Evolutionary conservation across 768 basidiomycete species (phyloP).

Genomic region (Flagelloscypha sp.): DNA sequence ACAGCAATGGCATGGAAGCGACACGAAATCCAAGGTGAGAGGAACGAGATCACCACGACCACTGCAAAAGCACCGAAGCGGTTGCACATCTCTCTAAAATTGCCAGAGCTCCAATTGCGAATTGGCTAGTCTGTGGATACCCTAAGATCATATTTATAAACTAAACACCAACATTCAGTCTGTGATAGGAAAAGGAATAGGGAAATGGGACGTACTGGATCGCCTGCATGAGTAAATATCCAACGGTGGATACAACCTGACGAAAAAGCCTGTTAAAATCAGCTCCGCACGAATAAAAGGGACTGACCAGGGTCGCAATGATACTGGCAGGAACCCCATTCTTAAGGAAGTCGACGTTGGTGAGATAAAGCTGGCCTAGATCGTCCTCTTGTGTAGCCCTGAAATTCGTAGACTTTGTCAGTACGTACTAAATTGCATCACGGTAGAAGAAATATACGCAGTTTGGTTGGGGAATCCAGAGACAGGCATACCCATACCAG

Average conservation of each 20-base stretch:
- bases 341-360: slow-evolving; percentile 84
- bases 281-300: slow-evolving; percentile 1
- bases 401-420: slow-evolving; percentile 6
- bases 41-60: too few relatives aligned
- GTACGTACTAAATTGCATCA: slow-evolving; percentile 2
- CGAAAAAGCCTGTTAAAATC: slow-evolving; percentile 4
- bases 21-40: too few relatives aligned
- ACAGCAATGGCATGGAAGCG: too few relatives aligned
- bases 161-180: too few relatives aligned
- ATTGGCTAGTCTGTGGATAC: too few relatives aligned
- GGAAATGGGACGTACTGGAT: slow-evolving; percentile 47
- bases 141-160: too few relatives aligned
- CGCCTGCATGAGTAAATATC: slow-evolving; percentile 66
- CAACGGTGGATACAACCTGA: slow-evolving; percentile 80
- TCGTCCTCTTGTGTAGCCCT: slow-evolving; percentile 93
- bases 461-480: slow-evolving; percentile 99
- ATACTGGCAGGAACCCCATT: slow-evolving; percentile 93
- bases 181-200: too few relatives aligned
- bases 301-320: slow-evolving; percentile 69
- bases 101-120: too few relatives aligned
- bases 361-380: slow-evolving; percentile 80
- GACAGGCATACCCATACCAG: slow-evolving; percentile 98
- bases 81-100: too few relatives aligned
- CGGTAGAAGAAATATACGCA: slow-evolving; percentile 46
- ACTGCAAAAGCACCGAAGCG: too few relatives aligned